Percentiles rank a stretch among this genome's conserved stretches.
Evolutionary conservation across 495 filamentous ascomycete genomes (phyloP).

Genomic region (Hypoxylon lienhwacheense): DNA sequence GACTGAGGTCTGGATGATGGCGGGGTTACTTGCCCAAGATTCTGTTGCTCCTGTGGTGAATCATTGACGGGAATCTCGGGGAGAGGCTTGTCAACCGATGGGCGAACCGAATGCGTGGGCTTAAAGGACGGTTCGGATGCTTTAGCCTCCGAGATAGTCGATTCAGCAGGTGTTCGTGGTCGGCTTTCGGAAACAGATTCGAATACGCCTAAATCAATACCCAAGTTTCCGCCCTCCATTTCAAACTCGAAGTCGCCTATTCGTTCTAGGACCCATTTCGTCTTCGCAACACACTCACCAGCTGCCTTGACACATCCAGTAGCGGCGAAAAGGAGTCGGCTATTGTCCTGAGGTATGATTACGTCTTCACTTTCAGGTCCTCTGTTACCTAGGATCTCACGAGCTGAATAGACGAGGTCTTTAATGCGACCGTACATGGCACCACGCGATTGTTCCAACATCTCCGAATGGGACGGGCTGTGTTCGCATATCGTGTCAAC

Average conservation of each 20-base stretch:
- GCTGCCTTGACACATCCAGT: slow-evolving; percentile 88
- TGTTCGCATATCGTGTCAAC: slow-evolving; percentile 84
- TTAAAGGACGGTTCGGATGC: slow-evolving; percentile 34
- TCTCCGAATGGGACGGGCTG: slow-evolving; percentile 63
- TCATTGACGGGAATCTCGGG: slow-evolving; percentile 46
- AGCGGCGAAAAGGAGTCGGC: slow-evolving; percentile 74
- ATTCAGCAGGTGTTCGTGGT: slow-evolving; percentile 44
- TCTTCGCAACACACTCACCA: slow-evolving; percentile 86
- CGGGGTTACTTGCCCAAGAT: slow-evolving; percentile 39
- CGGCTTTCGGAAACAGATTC: slow-evolving; percentile 39
- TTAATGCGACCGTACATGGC: slow-evolving; percentile 79
- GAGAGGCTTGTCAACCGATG: slow-evolving; percentile 39
- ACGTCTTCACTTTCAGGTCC: slow-evolving; percentile 68
- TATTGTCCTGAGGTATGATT: slow-evolving; percentile 79
- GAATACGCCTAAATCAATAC: slow-evolving; percentile 50
- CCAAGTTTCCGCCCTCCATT: slow-evolving; percentile 47
- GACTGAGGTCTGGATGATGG: slow-evolving; percentile 46
- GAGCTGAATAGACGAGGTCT: slow-evolving; percentile 76
- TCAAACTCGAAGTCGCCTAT: slow-evolving; percentile 95
- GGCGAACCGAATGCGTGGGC: slow-evolving; percentile 16
- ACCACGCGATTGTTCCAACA: slow-evolving; percentile 68
- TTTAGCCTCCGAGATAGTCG: slow-evolving; percentile 40
- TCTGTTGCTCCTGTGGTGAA: slow-evolving; percentile 42
- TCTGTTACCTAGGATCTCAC: slow-evolving; percentile 69
- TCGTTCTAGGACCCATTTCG: slow-evolving; percentile 80